These are phyloP conservation scores for Gardenia jasminoides DNA, from an alignment of 257 asterid genomes.

Conservation along the genomic window DNA sequence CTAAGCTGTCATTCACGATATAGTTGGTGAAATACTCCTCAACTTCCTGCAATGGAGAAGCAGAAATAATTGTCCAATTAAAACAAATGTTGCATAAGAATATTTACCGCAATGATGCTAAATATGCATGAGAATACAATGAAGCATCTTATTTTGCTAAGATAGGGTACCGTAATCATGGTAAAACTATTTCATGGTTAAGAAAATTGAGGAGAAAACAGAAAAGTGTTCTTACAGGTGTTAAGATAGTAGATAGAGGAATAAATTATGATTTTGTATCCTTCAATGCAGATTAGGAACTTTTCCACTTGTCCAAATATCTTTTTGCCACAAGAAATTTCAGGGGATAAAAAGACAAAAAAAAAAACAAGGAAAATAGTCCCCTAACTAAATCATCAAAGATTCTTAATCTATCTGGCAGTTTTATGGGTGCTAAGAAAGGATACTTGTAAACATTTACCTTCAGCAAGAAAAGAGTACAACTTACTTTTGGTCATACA, in stretches of 20 bases:
- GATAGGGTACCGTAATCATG: not conserved
- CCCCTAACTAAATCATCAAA: not conserved
- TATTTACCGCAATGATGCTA: too few species aligned
- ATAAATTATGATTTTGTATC: not conserved
- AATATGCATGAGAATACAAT: too few species aligned
- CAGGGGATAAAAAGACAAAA: not conserved
- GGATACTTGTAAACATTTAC: not conserved
- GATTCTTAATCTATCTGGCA: not conserved
- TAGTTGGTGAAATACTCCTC: conserved; percentile 73
- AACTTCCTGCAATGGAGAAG: conserved; percentile 48
- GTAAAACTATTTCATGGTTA: not conserved
- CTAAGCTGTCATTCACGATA: conserved; percentile 67
- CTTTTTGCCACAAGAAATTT: not conserved
- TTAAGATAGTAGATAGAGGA: not conserved
- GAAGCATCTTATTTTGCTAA: too few species aligned
- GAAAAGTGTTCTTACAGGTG: not conserved
- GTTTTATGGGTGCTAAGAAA: not conserved
- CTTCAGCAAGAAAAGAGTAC: not conserved
- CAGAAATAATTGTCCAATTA: too few species aligned
- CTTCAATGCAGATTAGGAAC: not conserved
- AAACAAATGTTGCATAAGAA: too few species aligned
- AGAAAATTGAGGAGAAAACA: not conserved
- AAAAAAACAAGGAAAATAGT: not conserved
- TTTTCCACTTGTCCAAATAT: not conserved
- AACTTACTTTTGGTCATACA: not conserved